Evolutionary conservation across 2,329 filamentous ascomycete species (phyloP), one percentile per base, ranked within the genome.

Genomic region (Alternaria longipes): DNA sequence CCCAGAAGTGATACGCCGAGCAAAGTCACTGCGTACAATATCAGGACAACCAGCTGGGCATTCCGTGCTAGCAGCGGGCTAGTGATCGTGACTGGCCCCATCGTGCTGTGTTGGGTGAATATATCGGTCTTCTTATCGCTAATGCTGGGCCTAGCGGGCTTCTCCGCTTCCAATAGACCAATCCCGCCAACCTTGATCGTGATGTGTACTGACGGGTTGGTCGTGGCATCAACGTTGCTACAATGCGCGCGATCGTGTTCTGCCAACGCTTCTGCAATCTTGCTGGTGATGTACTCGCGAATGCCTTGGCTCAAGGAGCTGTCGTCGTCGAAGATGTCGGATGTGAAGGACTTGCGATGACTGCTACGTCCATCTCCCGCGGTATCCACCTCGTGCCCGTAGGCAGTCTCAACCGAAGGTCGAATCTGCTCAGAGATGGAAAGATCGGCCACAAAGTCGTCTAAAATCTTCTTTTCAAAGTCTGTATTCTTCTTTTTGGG

Each of bases 201-300:
- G 24, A 59, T 18, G 14, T 20, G 41, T 18, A 28, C 4, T 8
- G 20, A 8, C 5, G 22, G 12, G 14, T 26, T 50, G 9, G 8
- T 8, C n/a, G 2, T 22, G 6, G 14, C 8, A 36, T 50, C 0
- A 11, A 5, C 18, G 8, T 36, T 4, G 28, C 20, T 5, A 4
- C 5, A 1, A 5, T 44, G 20, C 16, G 47, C 36, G 4, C 32
- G 8, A 5, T 58, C 40, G 12, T 47, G 24, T 8, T 44, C 28
- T 6, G 4, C 34, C 4, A 49, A 26, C 1, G 49, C 49, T 24
- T 55, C 34, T 1, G 54, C 52, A 22, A 63, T 61, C 60, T 67
- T 60, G 47, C 51, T 61, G 3, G 50, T 52, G 11, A 67, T 34
- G 18, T 63, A 67, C 30, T 62, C 60, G 12, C 56, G 60, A 11